Percentiles rank a stretch among this genome's conserved stretches.
Evolutionary conservation across 768 basidiomycete species (phyloP).

Genomic region (Imleria badia): DNA sequence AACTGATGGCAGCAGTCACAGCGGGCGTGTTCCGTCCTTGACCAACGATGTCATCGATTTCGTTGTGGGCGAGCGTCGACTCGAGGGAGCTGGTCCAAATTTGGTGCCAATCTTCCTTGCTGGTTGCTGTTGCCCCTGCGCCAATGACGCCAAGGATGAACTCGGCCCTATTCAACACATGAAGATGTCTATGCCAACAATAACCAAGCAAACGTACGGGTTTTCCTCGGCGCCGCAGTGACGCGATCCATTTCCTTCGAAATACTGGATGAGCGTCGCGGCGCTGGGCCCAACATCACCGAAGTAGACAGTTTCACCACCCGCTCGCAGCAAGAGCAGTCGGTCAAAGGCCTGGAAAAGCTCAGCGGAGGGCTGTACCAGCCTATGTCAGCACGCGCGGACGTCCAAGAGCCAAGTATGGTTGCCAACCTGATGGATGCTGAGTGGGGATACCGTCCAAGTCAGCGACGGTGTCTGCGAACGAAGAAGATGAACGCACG

Average conservation of each 20-base stretch:
- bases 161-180: constrained; percentile 43
- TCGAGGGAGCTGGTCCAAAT: constrained; percentile 59
- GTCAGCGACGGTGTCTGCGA: background rate
- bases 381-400: background rate
- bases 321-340: constrained; percentile 71
- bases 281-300: constrained; percentile 69
- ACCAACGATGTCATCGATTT: constrained; percentile 47
- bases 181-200: constrained; percentile 35
- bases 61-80: constrained; percentile 30
- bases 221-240: constrained; percentile 68
- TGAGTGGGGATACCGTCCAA: constrained; percentile 11
- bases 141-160: constrained; percentile 74
- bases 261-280: constrained; percentile 67
- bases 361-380: constrained; percentile 68
- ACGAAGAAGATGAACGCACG: constrained; percentile 41
- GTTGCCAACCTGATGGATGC: constrained; percentile 41
- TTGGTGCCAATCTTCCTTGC: constrained; percentile 55
- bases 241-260: constrained; percentile 66
- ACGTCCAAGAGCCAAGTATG: no score
- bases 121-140: constrained; percentile 64
- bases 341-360: constrained; percentile 82
- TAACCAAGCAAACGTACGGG: constrained; percentile 45
- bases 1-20: constrained; percentile 36
- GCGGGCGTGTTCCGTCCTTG: constrained; percentile 46
- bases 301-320: constrained; percentile 70